phyloP scores from a whole-genome alignment of 2,329 filamentous ascomycete species.

The Aureobasidium musti region DNA sequence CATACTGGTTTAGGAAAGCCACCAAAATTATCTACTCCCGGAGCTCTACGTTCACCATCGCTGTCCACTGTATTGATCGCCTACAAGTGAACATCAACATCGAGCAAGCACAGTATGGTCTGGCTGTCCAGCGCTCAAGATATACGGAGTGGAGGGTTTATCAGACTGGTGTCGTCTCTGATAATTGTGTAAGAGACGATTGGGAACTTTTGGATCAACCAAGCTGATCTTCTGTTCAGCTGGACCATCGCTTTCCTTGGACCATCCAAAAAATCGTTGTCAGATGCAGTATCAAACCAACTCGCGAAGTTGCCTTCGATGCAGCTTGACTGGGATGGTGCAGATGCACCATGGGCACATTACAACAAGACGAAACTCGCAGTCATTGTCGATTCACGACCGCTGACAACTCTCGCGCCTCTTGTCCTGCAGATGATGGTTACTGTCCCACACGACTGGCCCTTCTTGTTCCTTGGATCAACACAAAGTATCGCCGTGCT shows the following conservation, averaged over 20 bases:
- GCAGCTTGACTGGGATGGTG: background rate
- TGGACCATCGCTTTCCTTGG: background rate
- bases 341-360: background rate
- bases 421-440: constrained; percentile 1
- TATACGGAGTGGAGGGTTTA: background rate
- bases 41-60: background rate
- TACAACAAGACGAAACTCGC: constrained; percentile 7
- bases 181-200: background rate
- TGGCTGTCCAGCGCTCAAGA: background rate
- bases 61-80: background rate
- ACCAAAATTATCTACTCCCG: background rate
- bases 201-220: background rate
- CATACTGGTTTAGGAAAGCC: background rate
- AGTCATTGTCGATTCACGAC: background rate
- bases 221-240: background rate
- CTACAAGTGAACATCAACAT: background rate
- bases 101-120: background rate
- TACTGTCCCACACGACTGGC: background rate
- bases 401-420: background rate
- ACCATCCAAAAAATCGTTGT: background rate
- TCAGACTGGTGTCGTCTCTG: constrained; percentile 3
- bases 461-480: constrained; percentile 16
- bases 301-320: constrained; percentile 2
- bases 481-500: constrained; percentile 8
- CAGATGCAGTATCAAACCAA: background rate